Evolutionary conservation across 116 monocot genomes (phyloP), one percentile per base, ranked within the genome.

Genomic region (Zostera marina): DNA sequence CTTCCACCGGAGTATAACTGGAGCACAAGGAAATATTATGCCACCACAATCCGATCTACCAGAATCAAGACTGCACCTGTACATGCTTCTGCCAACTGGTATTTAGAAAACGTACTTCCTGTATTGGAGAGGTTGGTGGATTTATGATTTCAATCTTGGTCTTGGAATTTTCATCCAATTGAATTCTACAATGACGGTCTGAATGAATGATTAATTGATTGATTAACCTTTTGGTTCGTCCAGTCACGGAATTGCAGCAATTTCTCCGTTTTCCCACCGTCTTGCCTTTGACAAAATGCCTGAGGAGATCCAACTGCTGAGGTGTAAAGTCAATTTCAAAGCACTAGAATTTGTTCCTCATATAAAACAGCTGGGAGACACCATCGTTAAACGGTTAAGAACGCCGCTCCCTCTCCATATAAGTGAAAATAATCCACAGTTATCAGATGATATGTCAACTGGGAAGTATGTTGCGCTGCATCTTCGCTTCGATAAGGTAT

Each of bases 21-120:
- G 96, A 96, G 96, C 70, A 96, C 96, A 14, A 78, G 96, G 65
- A 76, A 89, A 24, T 96, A 96, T 44, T 96, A 96, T 74, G 81
- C 77, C 56, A 44, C 64, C 49, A 85, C 75, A 16, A 82, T 96
- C 44, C 61, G 94, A 62, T 74, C 79, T 52, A 96, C 89, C 54
- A 79, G 96, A 80, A 65, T 96, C 47, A 88, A 96, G 70, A 82
- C 85, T 44, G 89, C 96, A 59, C 85, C 96, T 52, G 67, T 78
- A 66, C 89, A 88, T 74, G 88, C 96, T 68, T 89, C 96, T 47
- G 72, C 80, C 8, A 70, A 78, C 44, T 96, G 89, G 96, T 96
- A 96, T 68, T 41, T 82, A 10, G 80, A 96, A 15, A 88, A 96
- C 70, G 89, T 89, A 47, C 68, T 80, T 42, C 89, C 96, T 42